A percentile compares a stretch with the other conserved stretches of the same genome.
phyloP scores from a whole-genome alignment of 495 filamentous ascomycete genomes.

The Penicillium paradoxum region DNA sequence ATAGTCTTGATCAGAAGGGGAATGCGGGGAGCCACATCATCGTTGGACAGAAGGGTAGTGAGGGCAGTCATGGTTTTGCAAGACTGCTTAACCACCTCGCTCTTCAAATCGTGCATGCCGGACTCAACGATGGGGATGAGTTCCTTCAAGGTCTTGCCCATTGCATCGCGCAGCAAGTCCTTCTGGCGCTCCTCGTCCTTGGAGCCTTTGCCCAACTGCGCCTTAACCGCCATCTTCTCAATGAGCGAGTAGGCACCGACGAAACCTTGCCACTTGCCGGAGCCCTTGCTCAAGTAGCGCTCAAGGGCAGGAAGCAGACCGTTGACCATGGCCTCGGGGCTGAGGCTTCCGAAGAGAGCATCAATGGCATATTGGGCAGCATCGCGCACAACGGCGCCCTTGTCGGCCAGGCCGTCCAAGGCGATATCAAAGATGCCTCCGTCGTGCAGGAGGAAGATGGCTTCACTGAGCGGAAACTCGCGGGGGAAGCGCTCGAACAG shows the following conservation, averaged over 20 bases:
- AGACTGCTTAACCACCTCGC: slow-evolving; percentile 83
- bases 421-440: slow-evolving; percentile 66
- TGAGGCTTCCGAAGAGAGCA: slow-evolving; percentile 72
- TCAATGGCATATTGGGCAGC: slow-evolving; percentile 93
- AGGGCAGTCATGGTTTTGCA: slow-evolving; percentile 85
- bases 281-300: slow-evolving; percentile 68
- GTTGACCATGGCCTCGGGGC: slow-evolving; percentile 73
- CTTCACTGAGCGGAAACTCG: slow-evolving; percentile 72
- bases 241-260: slow-evolving; percentile 79
- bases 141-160: slow-evolving; percentile 86
- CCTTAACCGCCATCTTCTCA: slow-evolving; percentile 87
- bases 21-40: slow-evolving; percentile 91
- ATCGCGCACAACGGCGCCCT: slow-evolving; percentile 80
- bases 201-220: slow-evolving; percentile 73
- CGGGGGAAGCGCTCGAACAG: slow-evolving; percentile 84
- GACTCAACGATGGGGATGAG: slow-evolving; percentile 89
- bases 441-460: slow-evolving; percentile 73
- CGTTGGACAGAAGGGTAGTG: slow-evolving; percentile 88
- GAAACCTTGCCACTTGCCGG: slow-evolving; percentile 93
- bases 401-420: slow-evolving; percentile 85
- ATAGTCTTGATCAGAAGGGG: slow-evolving; percentile 92
- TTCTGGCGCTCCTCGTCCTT: slow-evolving; percentile 78
- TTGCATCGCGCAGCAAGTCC: slow-evolving; percentile 80
- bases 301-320: slow-evolving; percentile 71
- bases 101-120: slow-evolving; percentile 95